phyloP scores from a whole-genome alignment of 257 asterid genomes.

The Scutellaria barbata region DNA sequence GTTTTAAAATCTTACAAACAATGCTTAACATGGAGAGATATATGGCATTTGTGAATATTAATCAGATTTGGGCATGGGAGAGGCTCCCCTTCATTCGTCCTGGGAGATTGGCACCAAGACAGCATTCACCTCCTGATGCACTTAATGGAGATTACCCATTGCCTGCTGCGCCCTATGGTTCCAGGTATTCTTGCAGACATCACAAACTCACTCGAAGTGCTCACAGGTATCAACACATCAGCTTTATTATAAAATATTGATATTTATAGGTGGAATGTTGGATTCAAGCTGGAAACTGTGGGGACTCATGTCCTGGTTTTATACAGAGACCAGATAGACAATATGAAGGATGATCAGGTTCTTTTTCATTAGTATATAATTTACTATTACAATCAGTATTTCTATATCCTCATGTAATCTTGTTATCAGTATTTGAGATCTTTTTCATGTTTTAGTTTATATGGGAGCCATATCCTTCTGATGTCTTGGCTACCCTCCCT shows the following conservation, averaged over 20 bases:
- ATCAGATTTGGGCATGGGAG: constrained; percentile 91
- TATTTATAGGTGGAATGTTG: constrained; percentile 75
- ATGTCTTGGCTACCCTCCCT: constrained; percentile 62
- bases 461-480: constrained; percentile 75
- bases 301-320: constrained; percentile 63
- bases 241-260: constrained; percentile 17
- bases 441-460: constrained; percentile 54
- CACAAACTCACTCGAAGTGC: constrained; percentile 12
- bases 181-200: constrained; percentile 52
- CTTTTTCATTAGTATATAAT: constrained; percentile 20
- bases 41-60: constrained; percentile 26
- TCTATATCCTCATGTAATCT: not conserved
- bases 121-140: constrained; percentile 53
- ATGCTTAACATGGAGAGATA: constrained; percentile 24
- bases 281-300: constrained; percentile 79
- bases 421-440: constrained; percentile 32
- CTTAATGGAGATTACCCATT: constrained; percentile 50
- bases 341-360: constrained; percentile 71
- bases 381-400: not conserved
- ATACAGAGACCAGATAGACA: constrained; percentile 62
- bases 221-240: not conserved
- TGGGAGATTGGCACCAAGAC: constrained; percentile 73
- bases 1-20: constrained; percentile 21
- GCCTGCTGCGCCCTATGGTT: constrained; percentile 80
- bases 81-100: constrained; percentile 79